Evolutionary conservation across 2,329 filamentous ascomycete genomes (phyloP).

Genomic region (Colletotrichum graminicola): DNA sequence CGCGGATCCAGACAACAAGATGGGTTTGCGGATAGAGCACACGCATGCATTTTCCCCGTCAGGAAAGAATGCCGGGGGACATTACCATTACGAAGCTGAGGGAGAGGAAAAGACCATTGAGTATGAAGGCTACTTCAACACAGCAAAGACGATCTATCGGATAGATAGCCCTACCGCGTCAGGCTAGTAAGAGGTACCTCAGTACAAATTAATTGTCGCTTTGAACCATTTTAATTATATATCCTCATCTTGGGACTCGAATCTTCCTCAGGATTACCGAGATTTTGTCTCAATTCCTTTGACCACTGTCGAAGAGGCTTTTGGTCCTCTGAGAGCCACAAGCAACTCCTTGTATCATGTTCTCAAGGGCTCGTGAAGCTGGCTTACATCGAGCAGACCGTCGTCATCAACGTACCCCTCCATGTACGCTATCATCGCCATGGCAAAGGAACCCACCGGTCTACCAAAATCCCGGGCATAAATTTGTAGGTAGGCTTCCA

Average conservation of each 20-base stretch:
- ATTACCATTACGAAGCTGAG: constrained; percentile 59
- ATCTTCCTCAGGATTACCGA: constrained; percentile 15
- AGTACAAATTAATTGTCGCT: background rate
- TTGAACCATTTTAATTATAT: background rate
- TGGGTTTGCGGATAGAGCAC: constrained; percentile 60
- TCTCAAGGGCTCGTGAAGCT: constrained; percentile 44
- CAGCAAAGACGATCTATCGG: constrained; percentile 55
- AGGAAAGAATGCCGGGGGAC: constrained; percentile 53
- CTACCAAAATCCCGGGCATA: constrained; percentile 45
- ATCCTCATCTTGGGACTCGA: constrained; percentile 6
- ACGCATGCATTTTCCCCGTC: constrained; percentile 58
- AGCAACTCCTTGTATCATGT: constrained; percentile 41
- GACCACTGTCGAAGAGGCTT: constrained; percentile 43
- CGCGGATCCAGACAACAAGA: constrained; percentile 51
- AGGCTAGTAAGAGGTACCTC: background rate
- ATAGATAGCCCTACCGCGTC: constrained; percentile 48
- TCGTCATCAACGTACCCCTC: constrained; percentile 46
- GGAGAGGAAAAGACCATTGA: constrained; percentile 52
- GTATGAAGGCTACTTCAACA: constrained; percentile 61
- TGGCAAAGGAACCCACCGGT: constrained; percentile 42
- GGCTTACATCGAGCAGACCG: constrained; percentile 43
- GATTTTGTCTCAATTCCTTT: constrained; percentile 38
- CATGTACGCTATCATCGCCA: constrained; percentile 46
- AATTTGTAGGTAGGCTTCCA: constrained; percentile 46
- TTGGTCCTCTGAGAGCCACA: constrained; percentile 25